A percentile compares a stretch with the other conserved stretches of the same genome.
These are phyloP conservation scores for Huntiella savannae DNA, from an alignment of 2,329 filamentous ascomycete genomes.

Conservation along the genomic window DNA sequence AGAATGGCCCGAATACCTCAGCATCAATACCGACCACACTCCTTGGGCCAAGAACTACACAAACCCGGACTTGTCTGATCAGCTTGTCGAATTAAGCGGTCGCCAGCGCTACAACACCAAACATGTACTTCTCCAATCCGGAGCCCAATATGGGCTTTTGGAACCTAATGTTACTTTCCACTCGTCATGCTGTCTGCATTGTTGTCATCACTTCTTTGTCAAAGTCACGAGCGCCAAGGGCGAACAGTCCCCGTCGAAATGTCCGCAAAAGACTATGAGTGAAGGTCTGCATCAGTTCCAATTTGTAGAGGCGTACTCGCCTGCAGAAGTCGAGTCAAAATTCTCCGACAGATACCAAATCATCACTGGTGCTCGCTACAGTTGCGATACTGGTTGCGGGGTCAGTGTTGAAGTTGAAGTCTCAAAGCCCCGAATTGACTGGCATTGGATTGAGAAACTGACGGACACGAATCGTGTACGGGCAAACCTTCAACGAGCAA, in stretches of 20 bases:
- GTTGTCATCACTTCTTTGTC: conserved; percentile 10
- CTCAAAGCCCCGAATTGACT: conserved; percentile 27
- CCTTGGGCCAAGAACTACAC: conserved; percentile 7
- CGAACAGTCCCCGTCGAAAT: conserved; percentile 10
- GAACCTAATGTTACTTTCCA: conserved; percentile 2
- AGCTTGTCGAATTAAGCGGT: conserved; percentile 7
- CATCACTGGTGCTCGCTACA: conserved; percentile 10
- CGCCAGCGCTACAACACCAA: conserved; percentile 9
- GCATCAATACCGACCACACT: conserved; percentile 4
- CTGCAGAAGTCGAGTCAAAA: conserved; percentile 2
- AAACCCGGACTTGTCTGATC: background rate
- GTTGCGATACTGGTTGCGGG: conserved; percentile 10
- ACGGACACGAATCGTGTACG: conserved; percentile 26
- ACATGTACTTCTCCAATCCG: conserved; percentile 9
- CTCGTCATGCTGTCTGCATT: conserved; percentile 11
- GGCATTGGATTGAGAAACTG: conserved; percentile 25
- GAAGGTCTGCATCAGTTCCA: conserved; percentile 11
- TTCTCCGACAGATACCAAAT: conserved; percentile 9
- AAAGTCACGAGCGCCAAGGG: conserved; percentile 4
- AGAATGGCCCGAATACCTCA: conserved; percentile 12
- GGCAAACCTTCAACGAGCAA: conserved; percentile 21
- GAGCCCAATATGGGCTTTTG: conserved; percentile 7
- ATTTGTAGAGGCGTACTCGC: conserved; percentile 7
- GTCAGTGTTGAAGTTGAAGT: conserved; percentile 22
- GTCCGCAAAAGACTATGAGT: conserved; percentile 4